Evolutionary conservation across 192 early-diverging fungal genomes (phyloP), one percentile per base, ranked within the genome.

Genomic region (Backusella sp.): DNA sequence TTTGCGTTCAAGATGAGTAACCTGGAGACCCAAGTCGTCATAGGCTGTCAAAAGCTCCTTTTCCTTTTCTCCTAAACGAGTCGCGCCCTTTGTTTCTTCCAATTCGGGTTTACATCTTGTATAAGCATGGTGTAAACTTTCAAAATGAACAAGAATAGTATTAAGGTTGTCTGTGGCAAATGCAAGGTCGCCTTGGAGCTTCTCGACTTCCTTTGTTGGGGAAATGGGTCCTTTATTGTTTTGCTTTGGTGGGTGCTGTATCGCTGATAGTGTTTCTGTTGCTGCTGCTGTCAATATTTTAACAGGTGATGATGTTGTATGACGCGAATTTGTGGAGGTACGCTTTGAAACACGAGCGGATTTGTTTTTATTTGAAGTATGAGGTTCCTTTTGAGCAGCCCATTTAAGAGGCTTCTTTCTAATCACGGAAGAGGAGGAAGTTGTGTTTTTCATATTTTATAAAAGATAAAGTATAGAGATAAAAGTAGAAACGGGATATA

Each of bases 41-140:
- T 82, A 82, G 12, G 77, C 81, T 21, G 81, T 62, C 23, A 82
- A 42, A 26, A 82, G 71, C 66, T 82, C 81, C 23, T 77, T 73
- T 70, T 82, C 81, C 74, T 56, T 77, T 21, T 62, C 65, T 34
- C 68, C 59, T 7, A 82, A 71, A 8, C 77, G 77, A 49, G 77
- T 79, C 0, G 81, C 41, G 7, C 17, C 14, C 6, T 42, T 53
- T 36, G 68, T 44, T 62, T 70, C 53, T 17, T 79, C 62, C 32
- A 77, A 68, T 41, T 81, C 76, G 19, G 81, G 66, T 12, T 68
- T 72, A n/a, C 77, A 37, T 15, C 69, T 42, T 15, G 44, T 62
- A 66, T 82, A 82, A 9, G 81, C 81, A 56, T 44, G 59, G 6
- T 71, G 77, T 21, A 82, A 65, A 23, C 74, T 76, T 53, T 82